Evolutionary conservation across 2,329 filamentous ascomycete species (phyloP).

Genomic region (Sporothrix variecibatus): DNA sequence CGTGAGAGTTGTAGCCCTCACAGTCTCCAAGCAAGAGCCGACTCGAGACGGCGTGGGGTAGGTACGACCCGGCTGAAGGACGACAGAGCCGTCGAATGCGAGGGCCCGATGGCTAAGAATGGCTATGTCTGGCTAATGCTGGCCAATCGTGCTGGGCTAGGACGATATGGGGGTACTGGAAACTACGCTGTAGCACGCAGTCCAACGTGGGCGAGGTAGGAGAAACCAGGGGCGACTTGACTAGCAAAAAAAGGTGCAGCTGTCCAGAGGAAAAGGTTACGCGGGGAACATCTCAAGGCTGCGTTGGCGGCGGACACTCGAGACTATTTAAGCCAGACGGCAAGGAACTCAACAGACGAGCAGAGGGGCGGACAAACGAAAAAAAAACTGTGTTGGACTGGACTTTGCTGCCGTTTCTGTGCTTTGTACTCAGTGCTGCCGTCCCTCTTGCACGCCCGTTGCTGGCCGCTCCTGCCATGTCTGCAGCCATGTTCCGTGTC

Average conservation of each 20-base stretch:
- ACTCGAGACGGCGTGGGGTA: constrained; percentile 21
- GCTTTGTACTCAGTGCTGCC: neutral
- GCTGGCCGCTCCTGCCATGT: neutral
- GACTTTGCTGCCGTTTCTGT: neutral
- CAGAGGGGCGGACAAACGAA: neutral
- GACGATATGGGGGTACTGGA: constrained; percentile 2
- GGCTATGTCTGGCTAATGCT: constrained; percentile 17
- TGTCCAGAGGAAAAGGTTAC: constrained; percentile 24
- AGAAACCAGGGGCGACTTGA: constrained; percentile 5
- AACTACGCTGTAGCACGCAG: constrained; percentile 17
- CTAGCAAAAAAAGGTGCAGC: neutral
- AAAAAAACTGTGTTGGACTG: neutral
- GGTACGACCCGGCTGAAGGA: neutral
- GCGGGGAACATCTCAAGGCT: constrained; percentile 10
- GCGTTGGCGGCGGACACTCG: neutral
- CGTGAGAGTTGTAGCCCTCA: neutral
- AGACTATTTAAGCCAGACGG: neutral
- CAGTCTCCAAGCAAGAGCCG: constrained; percentile 3
- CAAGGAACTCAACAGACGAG: neutral
- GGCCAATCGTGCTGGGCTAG: neutral
- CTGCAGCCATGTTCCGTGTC: neutral
- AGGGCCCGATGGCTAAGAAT: constrained; percentile 21
- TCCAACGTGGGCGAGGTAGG: constrained; percentile 5
- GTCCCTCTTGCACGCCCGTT: neutral
- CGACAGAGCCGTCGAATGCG: constrained; percentile 27